Conservation (phyloP, 257 asterid genomes). For the Petrea volubilis region DNA sequence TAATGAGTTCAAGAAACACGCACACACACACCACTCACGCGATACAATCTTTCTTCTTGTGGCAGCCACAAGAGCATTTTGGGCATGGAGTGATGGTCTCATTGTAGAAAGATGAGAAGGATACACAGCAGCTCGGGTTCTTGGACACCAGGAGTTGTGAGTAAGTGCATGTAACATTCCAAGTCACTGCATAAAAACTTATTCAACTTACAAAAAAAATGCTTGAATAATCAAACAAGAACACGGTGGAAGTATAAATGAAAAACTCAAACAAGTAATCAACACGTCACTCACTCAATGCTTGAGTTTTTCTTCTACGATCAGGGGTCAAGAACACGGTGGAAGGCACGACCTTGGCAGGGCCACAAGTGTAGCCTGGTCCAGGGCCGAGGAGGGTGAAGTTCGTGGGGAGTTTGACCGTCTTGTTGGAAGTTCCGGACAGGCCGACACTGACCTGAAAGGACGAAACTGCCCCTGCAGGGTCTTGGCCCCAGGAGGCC, state of each 20-base stretch:
- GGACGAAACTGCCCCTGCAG: constrained; percentile 54
- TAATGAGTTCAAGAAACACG: too few relatives aligned
- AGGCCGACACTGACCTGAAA: constrained; percentile 78
- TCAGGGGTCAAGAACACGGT: constrained; percentile 59
- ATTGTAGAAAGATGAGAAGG: constrained; percentile 77
- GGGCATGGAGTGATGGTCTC: constrained; percentile 71
- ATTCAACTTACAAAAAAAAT: too few relatives aligned
- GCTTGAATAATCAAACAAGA: background rate
- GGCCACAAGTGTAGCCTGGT: constrained; percentile 82
- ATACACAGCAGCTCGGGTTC: constrained; percentile 72
- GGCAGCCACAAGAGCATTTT: constrained; percentile 76
- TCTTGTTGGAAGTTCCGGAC: constrained; percentile 76
- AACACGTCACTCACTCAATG: constrained; percentile 42
- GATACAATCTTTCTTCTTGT: constrained; percentile 58
- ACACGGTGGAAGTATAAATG: background rate
- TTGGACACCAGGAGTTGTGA: constrained; percentile 59
- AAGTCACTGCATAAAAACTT: constrained; percentile 63
- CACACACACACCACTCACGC: too few relatives aligned
- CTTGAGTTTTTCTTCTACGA: constrained; percentile 72
- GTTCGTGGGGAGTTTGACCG: constrained; percentile 65
- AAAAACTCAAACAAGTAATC: background rate
- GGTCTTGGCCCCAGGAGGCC: constrained; percentile 87
- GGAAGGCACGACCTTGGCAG: constrained; percentile 71
- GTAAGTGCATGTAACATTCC: constrained; percentile 83
- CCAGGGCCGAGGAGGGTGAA: constrained; percentile 73